Percentiles rank a stretch among this genome's conserved stretches.
phyloP scores from a whole-genome alignment of 2,329 filamentous ascomycete genomes.

The Trichoderma sp. region DNA sequence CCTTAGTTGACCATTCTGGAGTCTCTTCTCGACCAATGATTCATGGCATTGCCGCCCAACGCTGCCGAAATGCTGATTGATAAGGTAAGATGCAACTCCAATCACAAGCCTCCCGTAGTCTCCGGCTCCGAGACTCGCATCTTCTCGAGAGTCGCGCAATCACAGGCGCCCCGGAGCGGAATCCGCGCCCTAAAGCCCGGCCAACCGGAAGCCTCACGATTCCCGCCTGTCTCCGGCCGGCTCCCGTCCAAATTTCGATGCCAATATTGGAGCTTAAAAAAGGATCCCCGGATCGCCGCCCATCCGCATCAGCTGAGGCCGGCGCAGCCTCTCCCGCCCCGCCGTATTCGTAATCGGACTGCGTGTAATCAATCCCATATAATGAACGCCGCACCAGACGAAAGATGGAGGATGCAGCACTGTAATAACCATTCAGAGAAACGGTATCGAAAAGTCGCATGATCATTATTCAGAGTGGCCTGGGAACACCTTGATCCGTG shows the following conservation, averaged over 20 bases:
- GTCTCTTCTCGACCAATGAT: too few species aligned
- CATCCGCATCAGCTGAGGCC: slow-evolving; percentile 25
- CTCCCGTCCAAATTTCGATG: neutral
- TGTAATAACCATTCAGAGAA: neutral
- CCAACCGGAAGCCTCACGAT: neutral
- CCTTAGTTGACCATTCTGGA: too few species aligned
- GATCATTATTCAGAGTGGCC: neutral
- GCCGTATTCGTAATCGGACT: slow-evolving; percentile 23
- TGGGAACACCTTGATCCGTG: neutral
- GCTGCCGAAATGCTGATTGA: too few species aligned
- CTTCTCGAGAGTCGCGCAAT: too few species aligned
- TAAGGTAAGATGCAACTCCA: too few species aligned
- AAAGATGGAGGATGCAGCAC: too few species aligned
- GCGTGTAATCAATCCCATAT: neutral
- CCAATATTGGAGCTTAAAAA: slow-evolving; percentile 1
- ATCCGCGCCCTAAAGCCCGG: neutral
- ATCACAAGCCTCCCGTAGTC: too few species aligned
- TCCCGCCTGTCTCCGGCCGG: neutral
- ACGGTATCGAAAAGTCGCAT: neutral
- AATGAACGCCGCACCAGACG: neutral
- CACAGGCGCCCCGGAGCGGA: too few species aligned
- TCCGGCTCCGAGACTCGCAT: too few species aligned
- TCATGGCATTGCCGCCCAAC: too few species aligned
- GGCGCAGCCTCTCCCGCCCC: neutral
- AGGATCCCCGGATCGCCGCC: slow-evolving; percentile 9